phyloP scores from a whole-genome alignment of 371 early-diverging fungal species.

The Capillidium rhysosporum region DNA sequence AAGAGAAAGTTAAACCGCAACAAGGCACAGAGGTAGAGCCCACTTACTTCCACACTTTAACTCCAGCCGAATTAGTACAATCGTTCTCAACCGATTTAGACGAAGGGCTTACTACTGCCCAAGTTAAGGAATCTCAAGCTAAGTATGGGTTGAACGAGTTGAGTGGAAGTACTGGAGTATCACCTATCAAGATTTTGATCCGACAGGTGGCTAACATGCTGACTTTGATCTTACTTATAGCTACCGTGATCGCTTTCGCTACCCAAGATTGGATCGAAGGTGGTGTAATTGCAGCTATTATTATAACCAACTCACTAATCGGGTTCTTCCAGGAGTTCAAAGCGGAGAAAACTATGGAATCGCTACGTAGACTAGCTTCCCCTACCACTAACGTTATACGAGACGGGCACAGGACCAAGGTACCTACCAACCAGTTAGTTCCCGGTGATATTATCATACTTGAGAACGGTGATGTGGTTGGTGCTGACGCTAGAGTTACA shows the following conservation, averaged over 20 bases:
- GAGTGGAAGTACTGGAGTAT: slow-evolving; percentile 32
- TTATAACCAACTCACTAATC: slow-evolving; percentile 52
- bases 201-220: slow-evolving; percentile 66
- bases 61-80: slow-evolving; percentile 26
- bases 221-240: slow-evolving; percentile 58
- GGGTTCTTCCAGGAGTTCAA: slow-evolving; percentile 78
- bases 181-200: slow-evolving; percentile 45
- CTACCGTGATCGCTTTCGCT: slow-evolving; percentile 31
- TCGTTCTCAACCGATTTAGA: slow-evolving; percentile 27
- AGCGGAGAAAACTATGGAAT: slow-evolving; percentile 75
- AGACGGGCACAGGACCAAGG: slow-evolving; percentile 33
- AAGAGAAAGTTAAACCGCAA: too few relatives aligned
- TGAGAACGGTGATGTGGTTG: slow-evolving; percentile 71
- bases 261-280: slow-evolving; percentile 38
- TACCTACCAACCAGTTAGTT: slow-evolving; percentile 52
- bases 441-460: slow-evolving; percentile 74
- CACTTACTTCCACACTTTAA: slow-evolving; percentile 19
- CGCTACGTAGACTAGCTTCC: slow-evolving; percentile 55
- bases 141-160: slow-evolving; percentile 59
- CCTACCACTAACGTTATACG: slow-evolving; percentile 60
- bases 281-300: slow-evolving; percentile 44
- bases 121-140: slow-evolving; percentile 23
- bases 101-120: slow-evolving; percentile 35
- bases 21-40: too few relatives aligned
- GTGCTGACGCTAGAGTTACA: slow-evolving; percentile 70